Base-by-base conservation (phyloP, 1,139 yeast genomes). In the Candida pseudoviswanathii region DNA sequence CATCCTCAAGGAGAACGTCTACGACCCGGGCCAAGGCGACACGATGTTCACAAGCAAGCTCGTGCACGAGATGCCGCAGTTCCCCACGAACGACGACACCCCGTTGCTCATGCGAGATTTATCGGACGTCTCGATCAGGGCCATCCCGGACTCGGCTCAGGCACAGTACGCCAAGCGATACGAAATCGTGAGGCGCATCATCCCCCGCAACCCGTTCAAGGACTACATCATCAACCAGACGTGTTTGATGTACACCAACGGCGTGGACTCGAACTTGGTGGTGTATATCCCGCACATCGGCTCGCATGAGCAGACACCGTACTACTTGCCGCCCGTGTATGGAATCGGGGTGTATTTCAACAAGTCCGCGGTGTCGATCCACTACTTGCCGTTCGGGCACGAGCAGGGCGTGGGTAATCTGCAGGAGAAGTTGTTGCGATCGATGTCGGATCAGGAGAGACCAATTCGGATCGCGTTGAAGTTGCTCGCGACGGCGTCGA, bases 171-270 rank as follows among this genome's bases (percentile, higher is more conserved):
- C 61, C 22, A 74, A 82, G 1, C 72, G 73, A 43, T 65, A 74
- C 30, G 82, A 84, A 55, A 73, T 87, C 38, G 90, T 90, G 24
- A 77, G 97, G 56, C 75, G 96, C 54, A 83, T 92, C 40, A 80
- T 92, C 21, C 98, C 98, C 3, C 74, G 98, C 62, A 92, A 91
- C 61, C 97, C 97, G 0, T 84, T 81, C 61, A 86, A 90, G 58
- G 98, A 92, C 61, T 80, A 82, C 47, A 81, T 89, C 22, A 84
- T 90, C 52, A 89, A 89, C 62, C 98, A 92, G 66, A 86, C 97
- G 0, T 91, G 97, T 64, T 69, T 85, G 30, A 68, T 90, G 2
- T 57, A 69, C 46, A 56, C 66, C 3, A 52, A 56, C 7, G 48
- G 52, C 11, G 10, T 11, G n/a, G 25, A 48, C 47, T 8, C 56